Evolutionary conservation across 106 monocot genomes (phyloP), one percentile per base, ranked within the genome.

Genomic region (Narthecium ossifragum): DNA sequence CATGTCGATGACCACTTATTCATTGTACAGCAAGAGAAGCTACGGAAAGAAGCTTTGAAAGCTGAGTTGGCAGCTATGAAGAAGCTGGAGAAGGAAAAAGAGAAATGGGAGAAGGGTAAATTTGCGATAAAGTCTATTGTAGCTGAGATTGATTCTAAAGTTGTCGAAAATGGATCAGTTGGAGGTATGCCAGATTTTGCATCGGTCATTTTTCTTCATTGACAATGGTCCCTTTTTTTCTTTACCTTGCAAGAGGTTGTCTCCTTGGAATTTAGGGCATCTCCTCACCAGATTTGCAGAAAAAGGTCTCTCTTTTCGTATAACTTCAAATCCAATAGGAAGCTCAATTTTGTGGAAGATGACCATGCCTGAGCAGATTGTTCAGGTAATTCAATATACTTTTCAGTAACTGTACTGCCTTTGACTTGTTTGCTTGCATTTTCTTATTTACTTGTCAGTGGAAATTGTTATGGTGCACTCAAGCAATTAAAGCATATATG

Each of bases 41-140:
- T 76, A 31, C 71, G 68, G 29, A 94, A 73, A 53, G 80, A 85
- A 80, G 75, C 79, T 49, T 59, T 78, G 71, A 94, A 83, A 69
- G 86, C 85, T 69, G 85, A 90, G 73, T 68, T 54, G 34, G 85
- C 78, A 40, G 62, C 80, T 26, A 51, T 61, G 65, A 94, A 73
- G 54, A 94, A 90, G 71, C 26, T 83, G 60, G 75, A 71, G 36
- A 90, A 90, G 62, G 90, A 90, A 71, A 80, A 65, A 34, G 51
- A 73, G n/a, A 90, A 81, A 64, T 94, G 94, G 94, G 90, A 86
- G 60, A 86, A 72, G 34, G 94, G 94, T 47, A 94, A 94, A 48
- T 68, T 75, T 53, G 94, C 94, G 15, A 18, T 78, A 24, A 83
- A 86, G 46, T 94, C 80, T 61, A 90, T 94, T 59, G 58, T 89